Conservation (phyloP, 2,329 filamentous ascomycete genomes). For the Aspergillus pseudoglaucus region DNA sequence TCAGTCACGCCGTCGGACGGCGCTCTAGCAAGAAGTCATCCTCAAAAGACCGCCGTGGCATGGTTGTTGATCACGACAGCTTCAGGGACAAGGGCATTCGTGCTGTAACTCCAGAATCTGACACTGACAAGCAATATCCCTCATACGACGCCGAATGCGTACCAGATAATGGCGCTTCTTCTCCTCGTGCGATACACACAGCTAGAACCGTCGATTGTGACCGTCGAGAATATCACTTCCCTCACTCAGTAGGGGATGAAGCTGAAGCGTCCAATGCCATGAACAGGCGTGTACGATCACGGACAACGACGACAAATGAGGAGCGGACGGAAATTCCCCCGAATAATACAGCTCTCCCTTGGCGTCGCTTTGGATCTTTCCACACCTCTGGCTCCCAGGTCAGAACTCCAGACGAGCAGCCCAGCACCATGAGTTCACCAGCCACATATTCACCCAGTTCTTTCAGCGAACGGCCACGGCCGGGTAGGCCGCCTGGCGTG, state of each 20-base stretch:
- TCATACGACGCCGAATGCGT: constrained; percentile 31
- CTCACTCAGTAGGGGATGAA: constrained; percentile 27
- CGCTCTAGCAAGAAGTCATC: constrained; percentile 43
- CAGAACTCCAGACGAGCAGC: constrained; percentile 33
- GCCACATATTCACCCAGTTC: constrained; percentile 40
- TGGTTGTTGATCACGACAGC: constrained; percentile 38
- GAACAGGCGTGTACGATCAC: constrained; percentile 31
- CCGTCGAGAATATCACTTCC: constrained; percentile 24
- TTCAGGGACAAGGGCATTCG: constrained; percentile 40
- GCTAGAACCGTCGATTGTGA: constrained; percentile 28
- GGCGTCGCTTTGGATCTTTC: constrained; percentile 35
- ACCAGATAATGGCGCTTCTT: constrained; percentile 26
- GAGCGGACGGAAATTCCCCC: constrained; percentile 34
- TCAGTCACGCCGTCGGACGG: constrained; percentile 38
- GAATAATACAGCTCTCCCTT: constrained; percentile 21
- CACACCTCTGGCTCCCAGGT: constrained; percentile 29
- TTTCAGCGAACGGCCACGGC: constrained; percentile 25
- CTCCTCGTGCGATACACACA: constrained; percentile 31
- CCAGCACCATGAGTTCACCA: constrained; percentile 42
- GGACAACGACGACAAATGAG: constrained; percentile 38
- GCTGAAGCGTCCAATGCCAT: constrained; percentile 23
- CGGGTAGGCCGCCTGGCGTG: constrained; percentile 20
- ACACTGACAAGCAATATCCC: constrained; percentile 31
- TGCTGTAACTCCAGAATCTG: constrained; percentile 42
- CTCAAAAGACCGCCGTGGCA: constrained; percentile 41